Evolutionary conservation across 352 stramenopile genomes (phyloP), one percentile per base, ranked within the genome.

Genomic region (Phytophthora kernoviae): DNA sequence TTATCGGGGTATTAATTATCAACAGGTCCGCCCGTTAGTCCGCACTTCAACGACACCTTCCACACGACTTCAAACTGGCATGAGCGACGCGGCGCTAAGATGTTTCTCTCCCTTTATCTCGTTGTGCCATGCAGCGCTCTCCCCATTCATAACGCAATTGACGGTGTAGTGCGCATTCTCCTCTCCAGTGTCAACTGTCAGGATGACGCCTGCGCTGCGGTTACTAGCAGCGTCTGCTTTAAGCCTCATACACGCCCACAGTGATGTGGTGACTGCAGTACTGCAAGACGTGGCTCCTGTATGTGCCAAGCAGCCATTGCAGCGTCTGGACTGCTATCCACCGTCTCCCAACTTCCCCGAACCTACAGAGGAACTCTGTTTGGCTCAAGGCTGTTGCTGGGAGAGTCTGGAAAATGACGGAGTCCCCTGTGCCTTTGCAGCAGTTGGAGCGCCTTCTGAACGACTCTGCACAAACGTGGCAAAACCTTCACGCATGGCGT

Each of bases 351-450:
- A 83, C 48, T 93, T 93, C 51, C 84, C 80, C 6, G 83, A 81
- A 32, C 72, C 68, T 26, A 94, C 84, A 15, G 84, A 93, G 40
- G 87, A 96, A 48, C 48, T 82, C 17, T 96, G 87, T 73, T 54
- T 86, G 20, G 87, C 85, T 2, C 87, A 96, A 52, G 87, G 87
- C 20, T 96, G 87, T 49, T 94, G 84, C 79, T 94, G 84, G 84
- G 73, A 90, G 42, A 67, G 61, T 47, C 67, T 93, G 10, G 64
- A 84, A 24, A 87, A 86, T 26, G 58, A 56, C 40, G 74, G 72
- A 17, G 27, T 90, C 6, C 77, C 81, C 7, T 96, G 87, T 50
- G 83, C 79, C 6, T 94, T 90, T 65, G 77, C 78, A 6, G 54
- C 37, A 0, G 37, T 70, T 8, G 62, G 58, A 1, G 21, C 50